Evolutionary conservation across 2,329 filamentous ascomycete species (phyloP).

Genomic region (Cryphonectria carpinicola): DNA sequence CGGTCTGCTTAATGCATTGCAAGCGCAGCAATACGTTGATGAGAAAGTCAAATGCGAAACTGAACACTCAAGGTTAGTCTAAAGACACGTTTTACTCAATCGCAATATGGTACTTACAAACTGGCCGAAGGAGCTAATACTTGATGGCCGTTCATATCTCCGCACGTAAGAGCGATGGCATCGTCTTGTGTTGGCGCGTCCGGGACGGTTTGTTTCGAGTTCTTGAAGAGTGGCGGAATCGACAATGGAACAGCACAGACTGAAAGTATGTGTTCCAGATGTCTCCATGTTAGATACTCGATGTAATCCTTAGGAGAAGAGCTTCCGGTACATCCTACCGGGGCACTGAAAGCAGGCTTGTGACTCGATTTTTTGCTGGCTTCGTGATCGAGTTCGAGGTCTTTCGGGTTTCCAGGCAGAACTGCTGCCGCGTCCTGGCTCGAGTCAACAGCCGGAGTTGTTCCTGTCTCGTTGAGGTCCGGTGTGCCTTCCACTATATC

Average conservation of each 20-base stretch:
- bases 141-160: conserved; percentile 27
- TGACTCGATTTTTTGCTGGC: neutral
- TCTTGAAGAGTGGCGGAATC: neutral
- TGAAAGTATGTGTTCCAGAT: conserved; percentile 23
- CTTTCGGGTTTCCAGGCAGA: neutral
- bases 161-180: conserved; percentile 24
- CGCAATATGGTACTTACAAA: conserved; percentile 18
- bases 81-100: fast-evolving
- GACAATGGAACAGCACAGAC: conserved; percentile 14
- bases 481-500: neutral
- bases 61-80: neutral
- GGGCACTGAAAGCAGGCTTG: neutral
- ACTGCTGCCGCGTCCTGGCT: neutral
- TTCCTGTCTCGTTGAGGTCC: neutral
- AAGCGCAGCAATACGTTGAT: neutral
- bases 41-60: conserved; percentile 18
- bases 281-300: conserved; percentile 20
- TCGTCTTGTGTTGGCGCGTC: neutral
- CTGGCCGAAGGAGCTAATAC: conserved; percentile 22
- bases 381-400: too few relatives aligned
- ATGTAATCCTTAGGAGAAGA: neutral
- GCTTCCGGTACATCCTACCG: neutral
- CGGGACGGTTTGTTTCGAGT: neutral
- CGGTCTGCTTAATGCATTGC: neutral
- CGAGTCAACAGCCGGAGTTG: neutral